These are phyloP conservation scores for Cystofilobasidium macerans DNA, from an alignment of 768 basidiomycete species.

Conservation along the genomic window DNA sequence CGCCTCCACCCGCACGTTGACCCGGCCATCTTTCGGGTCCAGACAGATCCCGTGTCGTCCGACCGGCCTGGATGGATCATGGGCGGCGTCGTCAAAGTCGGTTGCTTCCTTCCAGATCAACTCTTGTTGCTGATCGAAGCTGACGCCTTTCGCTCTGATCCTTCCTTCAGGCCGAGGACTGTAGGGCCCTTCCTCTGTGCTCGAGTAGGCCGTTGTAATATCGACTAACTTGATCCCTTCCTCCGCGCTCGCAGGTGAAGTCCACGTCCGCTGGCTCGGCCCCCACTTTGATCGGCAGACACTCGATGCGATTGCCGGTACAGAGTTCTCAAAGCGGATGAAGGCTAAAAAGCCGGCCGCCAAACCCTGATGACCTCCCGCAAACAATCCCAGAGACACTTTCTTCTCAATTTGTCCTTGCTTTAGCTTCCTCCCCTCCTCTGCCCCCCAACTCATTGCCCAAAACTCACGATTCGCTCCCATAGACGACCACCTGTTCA, in stretches of 20 bases:
- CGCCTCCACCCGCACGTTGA: constrained; percentile 7
- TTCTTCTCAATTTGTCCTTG: too few species aligned
- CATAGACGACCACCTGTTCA: too few species aligned
- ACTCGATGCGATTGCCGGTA: constrained; percentile 8
- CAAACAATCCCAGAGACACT: too few species aligned
- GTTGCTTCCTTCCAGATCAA: background rate
- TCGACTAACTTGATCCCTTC: background rate
- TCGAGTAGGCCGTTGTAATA: too few species aligned
- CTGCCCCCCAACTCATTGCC: too few species aligned
- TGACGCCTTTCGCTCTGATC: background rate
- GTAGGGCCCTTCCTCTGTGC: too few species aligned
- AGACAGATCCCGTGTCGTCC: background rate
- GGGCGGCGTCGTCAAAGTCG: background rate
- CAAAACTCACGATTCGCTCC: too few species aligned
- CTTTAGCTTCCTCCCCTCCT: too few species aligned
- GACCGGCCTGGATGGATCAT: background rate
- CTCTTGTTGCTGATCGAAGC: background rate
- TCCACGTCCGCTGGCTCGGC: constrained; percentile 21
- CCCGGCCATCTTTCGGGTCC: constrained; percentile 9
- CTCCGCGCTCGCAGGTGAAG: background rate
- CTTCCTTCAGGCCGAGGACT: background rate
- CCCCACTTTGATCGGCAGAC: constrained; percentile 13
- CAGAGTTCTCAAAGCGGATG: background rate
- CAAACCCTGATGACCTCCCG: background rate
- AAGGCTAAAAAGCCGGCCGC: background rate